Evolutionary conservation across 257 asterid species (phyloP).

Genomic region (Rauvolfia tetraphylla): DNA sequence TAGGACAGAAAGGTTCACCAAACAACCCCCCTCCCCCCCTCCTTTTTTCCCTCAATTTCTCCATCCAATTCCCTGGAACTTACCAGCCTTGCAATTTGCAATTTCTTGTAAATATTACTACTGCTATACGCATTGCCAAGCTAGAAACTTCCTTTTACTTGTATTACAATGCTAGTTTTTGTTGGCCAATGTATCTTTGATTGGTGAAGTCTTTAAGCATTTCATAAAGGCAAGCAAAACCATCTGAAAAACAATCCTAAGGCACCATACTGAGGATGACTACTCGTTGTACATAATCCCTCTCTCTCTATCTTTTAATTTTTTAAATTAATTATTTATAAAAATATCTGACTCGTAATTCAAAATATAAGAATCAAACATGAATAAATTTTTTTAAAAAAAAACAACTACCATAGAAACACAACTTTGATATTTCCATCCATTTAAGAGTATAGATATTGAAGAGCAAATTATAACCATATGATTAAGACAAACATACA

Average conservation of each 20-base stretch:
- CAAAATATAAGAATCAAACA: no score
- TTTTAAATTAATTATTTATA: no score
- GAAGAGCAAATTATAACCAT: not conserved
- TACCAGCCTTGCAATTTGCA: not conserved
- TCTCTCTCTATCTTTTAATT: no score
- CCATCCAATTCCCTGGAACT: not conserved
- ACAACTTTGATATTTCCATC: no score
- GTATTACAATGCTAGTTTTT: no score
- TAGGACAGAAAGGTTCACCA: slow-evolving; percentile 1
- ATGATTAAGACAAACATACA: not conserved
- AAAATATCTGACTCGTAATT: no score
- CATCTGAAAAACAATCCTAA: not conserved
- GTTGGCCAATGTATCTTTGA: not conserved
- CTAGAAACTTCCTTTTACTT: not conserved
- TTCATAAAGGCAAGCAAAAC: not conserved
- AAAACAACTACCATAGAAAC: no score
- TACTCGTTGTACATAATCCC: no score
- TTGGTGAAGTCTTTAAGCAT: not conserved
- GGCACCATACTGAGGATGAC: not conserved
- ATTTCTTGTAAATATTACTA: not conserved
- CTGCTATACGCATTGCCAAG: not conserved
- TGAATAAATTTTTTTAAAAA: no score
- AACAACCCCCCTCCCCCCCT: not conserved
- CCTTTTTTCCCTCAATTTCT: not conserved
- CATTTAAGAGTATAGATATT: no score